Conservation (phyloP, 805 yeast genomes). For the Yarrowia yakushimensis region DNA sequence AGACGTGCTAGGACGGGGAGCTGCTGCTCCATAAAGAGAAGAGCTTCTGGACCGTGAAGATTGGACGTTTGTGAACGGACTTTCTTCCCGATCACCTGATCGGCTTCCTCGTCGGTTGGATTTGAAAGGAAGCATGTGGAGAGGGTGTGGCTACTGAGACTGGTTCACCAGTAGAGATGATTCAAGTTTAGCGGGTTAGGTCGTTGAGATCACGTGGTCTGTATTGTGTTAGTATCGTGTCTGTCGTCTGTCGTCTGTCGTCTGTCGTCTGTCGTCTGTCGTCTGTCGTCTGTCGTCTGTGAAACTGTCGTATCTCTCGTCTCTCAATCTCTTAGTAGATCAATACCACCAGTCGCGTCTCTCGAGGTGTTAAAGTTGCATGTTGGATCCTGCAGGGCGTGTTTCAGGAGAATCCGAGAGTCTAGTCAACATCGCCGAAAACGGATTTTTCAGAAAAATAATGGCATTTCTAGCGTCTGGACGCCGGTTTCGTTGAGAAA, state of each 20-base stretch:
- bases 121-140: not conserved
- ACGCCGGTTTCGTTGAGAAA: not conserved
- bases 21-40: not conserved
- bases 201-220: too few relatives aligned
- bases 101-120: not conserved
- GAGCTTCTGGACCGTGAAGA: slow-evolving; percentile 11
- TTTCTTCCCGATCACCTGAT: slow-evolving; percentile 2
- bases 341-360: slow-evolving; percentile 15
- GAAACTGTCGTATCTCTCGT: too few relatives aligned
- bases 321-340: too few relatives aligned
- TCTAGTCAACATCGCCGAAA: not conserved
- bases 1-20: not conserved
- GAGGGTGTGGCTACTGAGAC: too few relatives aligned
- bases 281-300: not conserved
- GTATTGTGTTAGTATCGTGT: too few relatives aligned
- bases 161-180: too few relatives aligned
- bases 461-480: not conserved
- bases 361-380: slow-evolving; percentile 9
- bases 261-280: not conserved
- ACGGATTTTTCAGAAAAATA: not conserved
- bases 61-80: not conserved
- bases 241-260: not conserved
- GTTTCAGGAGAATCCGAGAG: not conserved
- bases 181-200: too few relatives aligned
- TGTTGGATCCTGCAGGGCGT: not conserved